Percentiles rank a stretch among this genome's conserved stretches.
Conservation (phyloP, 441 rosid genomes). For the Croton laevigatus region DNA sequence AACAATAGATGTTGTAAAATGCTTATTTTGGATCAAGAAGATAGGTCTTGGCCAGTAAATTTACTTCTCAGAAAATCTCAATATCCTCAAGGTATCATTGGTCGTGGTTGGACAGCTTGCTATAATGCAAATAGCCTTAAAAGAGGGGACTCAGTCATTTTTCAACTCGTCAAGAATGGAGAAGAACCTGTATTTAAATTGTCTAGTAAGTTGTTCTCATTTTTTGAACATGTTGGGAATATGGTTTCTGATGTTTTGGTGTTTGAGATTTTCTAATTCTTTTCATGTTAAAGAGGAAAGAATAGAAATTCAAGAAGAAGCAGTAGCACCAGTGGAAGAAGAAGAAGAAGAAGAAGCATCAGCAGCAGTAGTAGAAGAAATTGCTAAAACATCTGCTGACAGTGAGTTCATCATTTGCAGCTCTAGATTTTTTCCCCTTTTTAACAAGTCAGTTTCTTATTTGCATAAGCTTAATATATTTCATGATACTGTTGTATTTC, state of each 20-base stretch:
- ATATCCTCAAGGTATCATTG: neutral
- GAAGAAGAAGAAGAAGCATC: too few relatives aligned
- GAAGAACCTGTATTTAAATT: slow-evolving; percentile 2
- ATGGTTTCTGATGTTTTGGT: slow-evolving; percentile 21
- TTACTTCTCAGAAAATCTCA: neutral
- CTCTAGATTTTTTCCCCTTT: too few relatives aligned
- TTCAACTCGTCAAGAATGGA: slow-evolving; percentile 9
- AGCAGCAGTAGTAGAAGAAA: too few relatives aligned
- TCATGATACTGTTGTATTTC: neutral
- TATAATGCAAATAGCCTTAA: slow-evolving; percentile 4
- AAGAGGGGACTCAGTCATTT: slow-evolving; percentile 8
- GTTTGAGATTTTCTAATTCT: slow-evolving; percentile 4
- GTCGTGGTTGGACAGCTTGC: slow-evolving; percentile 15
- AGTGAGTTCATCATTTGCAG: too few relatives aligned
- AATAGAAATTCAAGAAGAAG: neutral
- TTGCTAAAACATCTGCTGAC: too few relatives aligned
- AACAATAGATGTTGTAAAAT: neutral
- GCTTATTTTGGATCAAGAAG: slow-evolving; percentile 13
- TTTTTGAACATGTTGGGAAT: slow-evolving; percentile 20
- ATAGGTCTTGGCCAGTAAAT: slow-evolving; percentile 16
- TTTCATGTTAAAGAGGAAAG: neutral
- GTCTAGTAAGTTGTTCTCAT: slow-evolving; percentile 12
- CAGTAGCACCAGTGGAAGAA: too few relatives aligned
- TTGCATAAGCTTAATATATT: neutral
- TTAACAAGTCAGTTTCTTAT: too few relatives aligned